Percentiles rank a stretch among this genome's conserved stretches.
These are phyloP conservation scores for Triadica sebifera DNA, from an alignment of 345 rosid genomes.

Conservation along the genomic window DNA sequence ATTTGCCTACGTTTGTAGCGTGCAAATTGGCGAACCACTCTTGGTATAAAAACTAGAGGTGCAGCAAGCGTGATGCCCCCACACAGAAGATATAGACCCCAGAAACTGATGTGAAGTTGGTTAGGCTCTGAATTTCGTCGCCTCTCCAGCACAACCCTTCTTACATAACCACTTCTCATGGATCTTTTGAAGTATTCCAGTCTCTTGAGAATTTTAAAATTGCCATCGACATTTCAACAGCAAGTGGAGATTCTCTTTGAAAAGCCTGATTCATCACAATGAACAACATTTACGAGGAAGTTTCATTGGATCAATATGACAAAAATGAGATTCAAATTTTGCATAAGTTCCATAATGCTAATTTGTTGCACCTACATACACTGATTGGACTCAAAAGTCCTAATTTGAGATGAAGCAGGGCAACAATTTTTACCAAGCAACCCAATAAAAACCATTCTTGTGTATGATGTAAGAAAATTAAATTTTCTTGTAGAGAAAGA, in stretches of 20 bases:
- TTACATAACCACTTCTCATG: constrained; percentile 65
- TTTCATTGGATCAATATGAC: neutral
- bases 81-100: constrained; percentile 73
- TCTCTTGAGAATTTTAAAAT: constrained; percentile 73
- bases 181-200: constrained; percentile 60
- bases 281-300: neutral
- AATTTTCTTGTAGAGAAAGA: constrained; percentile 12
- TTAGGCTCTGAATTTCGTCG: constrained; percentile 33
- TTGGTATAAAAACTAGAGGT: constrained; percentile 42
- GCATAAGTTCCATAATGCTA: no score
- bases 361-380: no score
- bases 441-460: neutral
- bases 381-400: neutral
- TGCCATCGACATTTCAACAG: constrained; percentile 79
- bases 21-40: constrained; percentile 51
- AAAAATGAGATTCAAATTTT: neutral
- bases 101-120: constrained; percentile 68
- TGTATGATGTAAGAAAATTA: neutral
- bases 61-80: constrained; percentile 47
- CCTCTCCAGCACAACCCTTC: constrained; percentile 43
- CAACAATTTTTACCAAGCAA: neutral
- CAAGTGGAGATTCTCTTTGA: constrained; percentile 66
- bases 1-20: constrained; percentile 47
- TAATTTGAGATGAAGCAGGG: neutral
- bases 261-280: constrained; percentile 54